phyloP scores from a whole-genome alignment of 306 rosid genomes.

The Begonia peltatifolia region DNA sequence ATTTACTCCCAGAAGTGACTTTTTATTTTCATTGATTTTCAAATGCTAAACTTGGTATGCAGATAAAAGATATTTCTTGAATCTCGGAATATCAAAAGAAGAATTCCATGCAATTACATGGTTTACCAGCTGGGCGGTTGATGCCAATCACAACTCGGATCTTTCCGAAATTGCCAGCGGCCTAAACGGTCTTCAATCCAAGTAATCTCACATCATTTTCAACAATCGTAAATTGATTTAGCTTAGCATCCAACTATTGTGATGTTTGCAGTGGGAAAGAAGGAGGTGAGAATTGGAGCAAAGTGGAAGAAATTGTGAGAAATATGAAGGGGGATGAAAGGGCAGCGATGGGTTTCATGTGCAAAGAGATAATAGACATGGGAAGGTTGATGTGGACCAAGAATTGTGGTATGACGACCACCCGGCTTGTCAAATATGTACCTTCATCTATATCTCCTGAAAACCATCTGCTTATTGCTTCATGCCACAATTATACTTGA shows the following conservation, averaged over 20 bases:
- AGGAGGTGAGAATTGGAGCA: slow-evolving; percentile 16
- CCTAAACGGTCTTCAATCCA: slow-evolving; percentile 23
- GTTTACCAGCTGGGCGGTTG: slow-evolving; percentile 99
- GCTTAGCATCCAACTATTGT: too few species aligned
- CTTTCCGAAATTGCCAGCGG: slow-evolving; percentile 29
- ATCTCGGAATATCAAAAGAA: slow-evolving; percentile 61
- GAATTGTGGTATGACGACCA: slow-evolving; percentile 49
- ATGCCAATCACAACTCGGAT: slow-evolving; percentile 61
- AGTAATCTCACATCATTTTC: slow-evolving; percentile 22
- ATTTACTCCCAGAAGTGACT: background rate
- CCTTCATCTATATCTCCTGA: slow-evolving; percentile 73
- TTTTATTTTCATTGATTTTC: background rate
- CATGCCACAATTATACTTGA: slow-evolving; percentile 8
- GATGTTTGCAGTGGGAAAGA: slow-evolving; percentile 23
- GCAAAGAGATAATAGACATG: slow-evolving; percentile 86
- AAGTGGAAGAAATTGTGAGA: slow-evolving; percentile 41
- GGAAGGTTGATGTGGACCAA: slow-evolving; percentile 81
- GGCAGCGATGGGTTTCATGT: slow-evolving; percentile 74
- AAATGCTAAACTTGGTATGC: background rate
- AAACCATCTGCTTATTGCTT: slow-evolving; percentile 69
- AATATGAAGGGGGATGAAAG: slow-evolving; percentile 59
- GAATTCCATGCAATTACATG: slow-evolving; percentile 77
- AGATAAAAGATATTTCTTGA: slow-evolving; percentile 55
- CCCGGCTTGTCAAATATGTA: slow-evolving; percentile 55
- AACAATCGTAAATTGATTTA: too few species aligned